A percentile compares a stretch with the other conserved stretches of the same genome.
These are phyloP conservation scores for Aspergillus campestris DNA, from an alignment of 495 filamentous ascomycete species.

Conservation along the genomic window DNA sequence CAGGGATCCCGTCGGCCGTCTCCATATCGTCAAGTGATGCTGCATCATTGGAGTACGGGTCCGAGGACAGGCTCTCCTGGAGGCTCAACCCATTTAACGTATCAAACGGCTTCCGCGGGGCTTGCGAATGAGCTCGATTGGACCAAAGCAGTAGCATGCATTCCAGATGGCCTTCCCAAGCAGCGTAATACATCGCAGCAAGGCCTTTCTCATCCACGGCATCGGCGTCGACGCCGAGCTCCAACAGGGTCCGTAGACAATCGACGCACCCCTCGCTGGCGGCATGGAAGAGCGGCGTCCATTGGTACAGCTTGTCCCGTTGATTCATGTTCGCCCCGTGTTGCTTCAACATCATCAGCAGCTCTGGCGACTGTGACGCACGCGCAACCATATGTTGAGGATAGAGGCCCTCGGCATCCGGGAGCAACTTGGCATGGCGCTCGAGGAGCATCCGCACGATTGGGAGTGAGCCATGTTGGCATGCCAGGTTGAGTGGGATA, in stretches of 20 bases:
- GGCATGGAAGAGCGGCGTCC: slow-evolving; percentile 94
- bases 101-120: slow-evolving; percentile 25
- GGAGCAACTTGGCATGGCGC: slow-evolving; percentile 64
- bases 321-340: slow-evolving; percentile 92
- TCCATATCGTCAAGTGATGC: slow-evolving; percentile 56
- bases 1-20: slow-evolving; percentile 80
- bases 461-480: slow-evolving; percentile 75
- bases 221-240: slow-evolving; percentile 62
- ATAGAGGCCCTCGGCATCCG: slow-evolving; percentile 92
- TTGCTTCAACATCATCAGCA: slow-evolving; percentile 69
- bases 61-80: slow-evolving; percentile 24
- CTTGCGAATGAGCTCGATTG: slow-evolving; percentile 18
- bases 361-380: slow-evolving; percentile 69
- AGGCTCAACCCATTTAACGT: slow-evolving; percentile 27
- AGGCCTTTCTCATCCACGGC: slow-evolving; percentile 86
- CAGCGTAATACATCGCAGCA: slow-evolving; percentile 95
- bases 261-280: slow-evolving; percentile 92
- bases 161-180: slow-evolving; percentile 93
- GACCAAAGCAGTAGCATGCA: slow-evolving; percentile 83
- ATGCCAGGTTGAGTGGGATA: slow-evolving; percentile 88
- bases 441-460: slow-evolving; percentile 81
- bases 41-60: slow-evolving; percentile 34
- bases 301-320: slow-evolving; percentile 88
- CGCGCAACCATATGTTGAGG: slow-evolving; percentile 96
- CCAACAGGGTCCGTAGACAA: slow-evolving; percentile 70